These are phyloP conservation scores for Aspergillus ustus DNA, from an alignment of 2,329 filamentous ascomycete species.

Conservation along the genomic window DNA sequence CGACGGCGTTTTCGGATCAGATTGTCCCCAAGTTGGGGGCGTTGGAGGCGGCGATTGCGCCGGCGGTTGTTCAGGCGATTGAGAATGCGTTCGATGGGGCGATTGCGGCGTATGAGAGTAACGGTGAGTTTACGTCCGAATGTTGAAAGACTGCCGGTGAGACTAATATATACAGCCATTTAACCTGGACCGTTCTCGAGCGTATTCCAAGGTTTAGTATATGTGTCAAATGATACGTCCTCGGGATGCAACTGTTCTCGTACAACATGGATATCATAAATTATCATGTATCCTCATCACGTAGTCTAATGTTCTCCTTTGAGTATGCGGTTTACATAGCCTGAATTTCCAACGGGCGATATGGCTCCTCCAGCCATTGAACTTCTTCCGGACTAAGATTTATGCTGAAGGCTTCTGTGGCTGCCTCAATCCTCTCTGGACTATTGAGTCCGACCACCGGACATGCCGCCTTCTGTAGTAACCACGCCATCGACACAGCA, in stretches of 20 bases:
- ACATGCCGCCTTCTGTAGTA: slow-evolving; percentile 27
- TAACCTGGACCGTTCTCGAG: background rate
- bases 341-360: slow-evolving; percentile 4
- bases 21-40: background rate
- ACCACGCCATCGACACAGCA: slow-evolving; percentile 29
- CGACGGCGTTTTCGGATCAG: background rate
- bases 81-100: background rate
- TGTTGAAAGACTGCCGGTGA: background rate
- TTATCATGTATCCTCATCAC: background rate
- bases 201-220: background rate
- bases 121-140: background rate
- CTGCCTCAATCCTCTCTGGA: slow-evolving; percentile 25
- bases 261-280: too few relatives aligned
- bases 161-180: background rate
- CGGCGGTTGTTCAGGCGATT: background rate
- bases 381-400: background rate
- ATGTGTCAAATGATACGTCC: background rate
- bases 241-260: too few relatives aligned
- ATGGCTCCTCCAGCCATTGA: background rate
- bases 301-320: background rate
- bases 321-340: background rate
- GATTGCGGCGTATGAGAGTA: background rate
- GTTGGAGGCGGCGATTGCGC: background rate
- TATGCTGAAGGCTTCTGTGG: background rate
- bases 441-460: slow-evolving; percentile 32